A percentile compares a stretch with the other conserved stretches of the same genome.
Evolutionary conservation across 345 rosid species (phyloP).

Genomic region (Salix arbutifolia): DNA sequence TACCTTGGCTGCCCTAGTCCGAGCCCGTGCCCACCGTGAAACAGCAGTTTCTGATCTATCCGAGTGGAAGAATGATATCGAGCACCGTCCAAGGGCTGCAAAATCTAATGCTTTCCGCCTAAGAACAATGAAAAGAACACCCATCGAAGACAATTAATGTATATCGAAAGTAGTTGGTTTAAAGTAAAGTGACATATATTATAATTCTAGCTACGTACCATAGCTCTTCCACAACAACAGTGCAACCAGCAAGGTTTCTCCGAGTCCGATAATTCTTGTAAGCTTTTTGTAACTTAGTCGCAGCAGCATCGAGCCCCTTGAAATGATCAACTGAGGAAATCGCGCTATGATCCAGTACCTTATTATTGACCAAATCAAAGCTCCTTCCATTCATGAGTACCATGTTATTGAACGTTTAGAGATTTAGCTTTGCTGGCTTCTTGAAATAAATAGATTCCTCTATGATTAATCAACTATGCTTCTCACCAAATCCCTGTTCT

Average conservation of each 20-base stretch:
- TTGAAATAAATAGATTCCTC: background rate
- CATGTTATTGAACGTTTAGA: background rate
- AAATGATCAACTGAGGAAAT: too few relatives aligned
- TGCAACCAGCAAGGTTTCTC: slow-evolving; percentile 32
- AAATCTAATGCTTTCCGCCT: slow-evolving; percentile 39
- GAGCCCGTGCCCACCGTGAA: slow-evolving; percentile 48
- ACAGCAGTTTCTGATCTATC: slow-evolving; percentile 30
- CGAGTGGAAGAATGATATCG: slow-evolving; percentile 34
- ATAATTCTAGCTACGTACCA: slow-evolving; percentile 7
- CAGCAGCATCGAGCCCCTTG: slow-evolving; percentile 15
- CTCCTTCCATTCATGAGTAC: background rate
- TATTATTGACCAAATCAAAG: background rate
- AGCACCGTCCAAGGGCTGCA: slow-evolving; percentile 26
- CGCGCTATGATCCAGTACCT: background rate
- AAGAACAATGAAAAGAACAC: too few relatives aligned
- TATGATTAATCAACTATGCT: too few relatives aligned
- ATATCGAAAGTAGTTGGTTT: too few relatives aligned
- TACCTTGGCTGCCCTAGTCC: slow-evolving; percentile 42
- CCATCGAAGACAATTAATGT: too few relatives aligned
- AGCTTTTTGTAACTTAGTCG: slow-evolving; percentile 24
- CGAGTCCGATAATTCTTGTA: slow-evolving; percentile 32
- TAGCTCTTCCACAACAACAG: slow-evolving; percentile 27
- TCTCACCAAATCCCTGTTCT: background rate
- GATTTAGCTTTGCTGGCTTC: background rate
- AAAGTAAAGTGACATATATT: too few relatives aligned